Evolutionary conservation across 225 moss, liverwort and hornwort genomes (phyloP).

Genomic region (Anthoceros angustus): DNA sequence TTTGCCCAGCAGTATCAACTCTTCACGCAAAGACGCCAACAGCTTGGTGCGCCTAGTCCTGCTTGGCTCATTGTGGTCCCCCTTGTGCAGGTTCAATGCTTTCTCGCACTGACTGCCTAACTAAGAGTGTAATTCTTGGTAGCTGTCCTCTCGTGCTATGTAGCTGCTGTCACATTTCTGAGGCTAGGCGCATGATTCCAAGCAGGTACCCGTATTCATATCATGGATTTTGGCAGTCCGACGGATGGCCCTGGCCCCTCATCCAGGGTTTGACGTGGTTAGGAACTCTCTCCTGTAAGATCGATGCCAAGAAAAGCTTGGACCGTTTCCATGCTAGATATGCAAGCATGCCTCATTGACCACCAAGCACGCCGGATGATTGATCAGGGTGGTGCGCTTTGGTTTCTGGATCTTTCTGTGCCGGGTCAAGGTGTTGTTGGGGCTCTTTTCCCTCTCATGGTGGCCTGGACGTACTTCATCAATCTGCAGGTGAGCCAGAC

Average conservation of each 20-base stretch:
- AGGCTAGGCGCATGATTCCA: neutral
- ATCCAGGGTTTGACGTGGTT: constrained; percentile 61
- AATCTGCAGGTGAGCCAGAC: constrained; percentile 56
- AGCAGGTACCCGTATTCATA: constrained; percentile 78
- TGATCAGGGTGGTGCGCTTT: constrained; percentile 66
- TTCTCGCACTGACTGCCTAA: neutral
- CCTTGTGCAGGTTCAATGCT: constrained; percentile 43
- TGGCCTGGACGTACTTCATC: constrained; percentile 69
- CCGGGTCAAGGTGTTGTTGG: constrained; percentile 87
- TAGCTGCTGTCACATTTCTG: neutral
- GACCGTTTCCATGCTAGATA: neutral
- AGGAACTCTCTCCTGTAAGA: constrained; percentile 21
- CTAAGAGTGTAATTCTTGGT: neutral
- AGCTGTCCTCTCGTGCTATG: neutral
- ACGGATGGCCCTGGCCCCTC: constrained; percentile 79
- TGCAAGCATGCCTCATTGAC: neutral
- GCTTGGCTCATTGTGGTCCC: constrained; percentile 77
- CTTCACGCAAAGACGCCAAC: constrained; percentile 69
- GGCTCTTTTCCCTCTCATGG: constrained; percentile 63
- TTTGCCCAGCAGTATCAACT: constrained; percentile 61
- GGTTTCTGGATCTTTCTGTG: constrained; percentile 82
- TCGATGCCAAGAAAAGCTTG: neutral
- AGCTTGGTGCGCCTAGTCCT: constrained; percentile 85
- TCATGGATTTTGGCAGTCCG: constrained; percentile 87
- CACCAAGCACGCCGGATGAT: neutral